A percentile compares a stretch with the other conserved stretches of the same genome.
These are phyloP conservation scores for Prunella vulgaris DNA, from an alignment of 257 asterid genomes.

Conservation along the genomic window DNA sequence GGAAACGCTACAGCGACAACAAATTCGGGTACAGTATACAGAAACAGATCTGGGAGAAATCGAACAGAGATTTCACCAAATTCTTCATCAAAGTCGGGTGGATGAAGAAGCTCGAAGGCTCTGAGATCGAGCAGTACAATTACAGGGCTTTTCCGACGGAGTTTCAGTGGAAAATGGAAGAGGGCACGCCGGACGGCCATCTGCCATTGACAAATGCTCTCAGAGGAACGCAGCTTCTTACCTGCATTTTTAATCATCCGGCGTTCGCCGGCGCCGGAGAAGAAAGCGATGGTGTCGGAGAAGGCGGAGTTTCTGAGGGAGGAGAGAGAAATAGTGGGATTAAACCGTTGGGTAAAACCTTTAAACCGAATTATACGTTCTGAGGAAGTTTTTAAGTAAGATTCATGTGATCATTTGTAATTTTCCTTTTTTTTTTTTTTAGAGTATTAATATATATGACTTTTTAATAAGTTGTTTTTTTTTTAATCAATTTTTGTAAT, in stretches of 20 bases:
- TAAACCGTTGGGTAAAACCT: neutral
- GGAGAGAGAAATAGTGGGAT: slow-evolving; percentile 20
- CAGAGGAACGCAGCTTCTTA: slow-evolving; percentile 72
- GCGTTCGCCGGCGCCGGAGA: slow-evolving; percentile 49
- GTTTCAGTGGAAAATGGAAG: slow-evolving; percentile 66
- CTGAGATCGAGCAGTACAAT: slow-evolving; percentile 70
- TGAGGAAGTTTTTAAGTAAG: neutral
- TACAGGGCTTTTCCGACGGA: slow-evolving; percentile 79
- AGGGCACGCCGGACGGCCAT: slow-evolving; percentile 65
- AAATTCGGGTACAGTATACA: slow-evolving; percentile 87
- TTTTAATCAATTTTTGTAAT: no score
- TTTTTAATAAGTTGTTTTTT: no score
- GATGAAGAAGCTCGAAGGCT: slow-evolving; percentile 77
- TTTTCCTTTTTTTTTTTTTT: neutral
- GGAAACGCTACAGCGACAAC: slow-evolving; percentile 56
- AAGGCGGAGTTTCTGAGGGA: slow-evolving; percentile 8
- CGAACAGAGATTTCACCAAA: slow-evolving; percentile 48
- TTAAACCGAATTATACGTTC: neutral
- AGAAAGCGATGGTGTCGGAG: slow-evolving; percentile 10
- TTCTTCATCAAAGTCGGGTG: slow-evolving; percentile 69
- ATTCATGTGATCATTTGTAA: neutral
- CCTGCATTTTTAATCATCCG: slow-evolving; percentile 51
- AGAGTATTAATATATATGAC: neutral
- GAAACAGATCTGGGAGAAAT: slow-evolving; percentile 58
- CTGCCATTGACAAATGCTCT: slow-evolving; percentile 87